Evolutionary conservation across 2,329 filamentous ascomycete genomes (phyloP).

Genomic region (Diplocarpon mali): DNA sequence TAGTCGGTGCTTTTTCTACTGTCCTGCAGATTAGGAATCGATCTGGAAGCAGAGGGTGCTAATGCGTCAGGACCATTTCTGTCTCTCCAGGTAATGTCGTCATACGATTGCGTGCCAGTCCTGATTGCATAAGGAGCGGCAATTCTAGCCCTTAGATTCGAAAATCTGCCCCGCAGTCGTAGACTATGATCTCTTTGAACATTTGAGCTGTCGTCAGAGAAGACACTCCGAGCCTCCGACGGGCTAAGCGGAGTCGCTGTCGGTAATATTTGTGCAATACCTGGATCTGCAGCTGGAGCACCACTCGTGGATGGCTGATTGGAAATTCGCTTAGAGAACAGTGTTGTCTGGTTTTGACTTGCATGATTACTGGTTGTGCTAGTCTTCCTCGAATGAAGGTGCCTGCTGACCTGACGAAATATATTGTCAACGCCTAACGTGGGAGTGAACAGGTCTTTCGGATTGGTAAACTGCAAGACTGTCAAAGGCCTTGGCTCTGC

Average conservation of each 20-base stretch:
- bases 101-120: conserved; percentile 20
- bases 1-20: conserved; percentile 8
- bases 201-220: conserved; percentile 30
- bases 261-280: conserved; percentile 4
- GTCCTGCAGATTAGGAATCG: conserved; percentile 17
- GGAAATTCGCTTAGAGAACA: conserved; percentile 1
- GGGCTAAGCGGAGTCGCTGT: conserved; percentile 14
- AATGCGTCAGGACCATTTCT: conserved; percentile 5
- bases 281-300: background rate
- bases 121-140: conserved; percentile 18
- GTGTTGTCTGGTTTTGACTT: conserved; percentile 2
- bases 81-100: conserved; percentile 22
- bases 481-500: conserved; percentile 12
- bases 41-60: conserved; percentile 10
- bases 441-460: conserved; percentile 26
- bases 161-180: conserved; percentile 21
- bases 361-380: conserved; percentile 15
- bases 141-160: conserved; percentile 21
- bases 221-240: conserved; percentile 27
- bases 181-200: conserved; percentile 14
- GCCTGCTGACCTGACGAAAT: conserved; percentile 23
- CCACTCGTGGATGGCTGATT: background rate
- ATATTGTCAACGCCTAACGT: conserved; percentile 20
- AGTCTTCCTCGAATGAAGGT: conserved; percentile 20
- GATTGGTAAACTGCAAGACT: conserved; percentile 20